Percentiles rank a stretch among this genome's conserved stretches.
Conservation (phyloP, 192 early-diverging fungal genomes). For the Spizellomyces punctatus region DNA sequence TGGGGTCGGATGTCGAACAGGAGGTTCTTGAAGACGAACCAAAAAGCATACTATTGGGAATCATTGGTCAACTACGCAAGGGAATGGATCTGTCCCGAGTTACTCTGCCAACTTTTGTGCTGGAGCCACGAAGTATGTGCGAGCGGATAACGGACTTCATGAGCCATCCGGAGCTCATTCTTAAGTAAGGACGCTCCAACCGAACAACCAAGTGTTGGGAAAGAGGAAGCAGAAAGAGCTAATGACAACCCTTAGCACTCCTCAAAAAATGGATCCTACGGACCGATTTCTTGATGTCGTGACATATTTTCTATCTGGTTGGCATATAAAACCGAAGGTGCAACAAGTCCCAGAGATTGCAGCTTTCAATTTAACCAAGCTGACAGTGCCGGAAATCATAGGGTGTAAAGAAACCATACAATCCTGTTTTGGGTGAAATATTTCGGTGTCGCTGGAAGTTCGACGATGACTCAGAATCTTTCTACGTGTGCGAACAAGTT, state of each 20-base stretch:
- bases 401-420: slow-evolving; percentile 97
- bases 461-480: slow-evolving; percentile 37
- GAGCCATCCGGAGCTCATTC: slow-evolving; percentile 81
- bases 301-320: slow-evolving; percentile 85
- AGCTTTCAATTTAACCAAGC: not conserved
- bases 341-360: not conserved
- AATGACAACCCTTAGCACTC: slow-evolving; percentile 55
- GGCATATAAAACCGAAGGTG: slow-evolving; percentile 92
- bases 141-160: slow-evolving; percentile 97
- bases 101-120: slow-evolving; percentile 93
- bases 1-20: slow-evolving; percentile 53
- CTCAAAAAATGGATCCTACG: slow-evolving; percentile 66
- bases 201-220: not conserved
- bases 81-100: slow-evolving; percentile 91
- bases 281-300: slow-evolving; percentile 82
- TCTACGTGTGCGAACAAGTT: slow-evolving; percentile 86
- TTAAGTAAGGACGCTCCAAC: slow-evolving; percentile 57
- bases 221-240: too few relatives aligned
- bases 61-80: slow-evolving; percentile 85
- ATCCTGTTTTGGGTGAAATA: slow-evolving; percentile 90
- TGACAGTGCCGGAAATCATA: slow-evolving; percentile 26
- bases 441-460: slow-evolving; percentile 78
- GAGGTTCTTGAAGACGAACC: slow-evolving; percentile 84
- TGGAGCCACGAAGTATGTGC: slow-evolving; percentile 91
- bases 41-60: slow-evolving; percentile 79